A percentile compares a stretch with the other conserved stretches of the same genome.
phyloP scores from a whole-genome alignment of 805 yeast genomes.

The Ogataea zsoltii region DNA sequence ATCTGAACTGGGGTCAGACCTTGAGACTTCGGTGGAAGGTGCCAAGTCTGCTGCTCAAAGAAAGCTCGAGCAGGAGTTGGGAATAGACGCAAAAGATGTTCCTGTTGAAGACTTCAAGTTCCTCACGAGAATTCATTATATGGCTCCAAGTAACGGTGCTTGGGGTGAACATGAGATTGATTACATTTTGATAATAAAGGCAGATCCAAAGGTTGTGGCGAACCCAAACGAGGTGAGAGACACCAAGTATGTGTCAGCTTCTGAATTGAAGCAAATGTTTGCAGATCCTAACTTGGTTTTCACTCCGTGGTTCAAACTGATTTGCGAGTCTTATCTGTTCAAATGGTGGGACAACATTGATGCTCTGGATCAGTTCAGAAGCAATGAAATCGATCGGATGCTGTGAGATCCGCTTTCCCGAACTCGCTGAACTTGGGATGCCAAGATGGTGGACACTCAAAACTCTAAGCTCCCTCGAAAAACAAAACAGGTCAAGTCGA shows the following conservation, averaged over 20 bases:
- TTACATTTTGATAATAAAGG: slow-evolving; percentile 77
- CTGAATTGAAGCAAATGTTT: slow-evolving; percentile 76
- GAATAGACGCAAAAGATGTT: slow-evolving; percentile 59
- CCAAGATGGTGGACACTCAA: neutral
- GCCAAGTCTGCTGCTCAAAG: slow-evolving; percentile 88
- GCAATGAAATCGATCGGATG: slow-evolving; percentile 50
- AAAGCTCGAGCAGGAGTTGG: slow-evolving; percentile 90
- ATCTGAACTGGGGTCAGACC: slow-evolving; percentile 69
- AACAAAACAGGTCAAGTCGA: neutral
- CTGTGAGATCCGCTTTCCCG: slow-evolving; percentile 28
- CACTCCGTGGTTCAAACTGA: slow-evolving; percentile 98
- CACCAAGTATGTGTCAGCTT: slow-evolving; percentile 66
- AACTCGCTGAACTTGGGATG: neutral
- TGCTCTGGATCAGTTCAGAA: slow-evolving; percentile 51
- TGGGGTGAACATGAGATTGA: slow-evolving; percentile 99
- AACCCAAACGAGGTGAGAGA: slow-evolving; percentile 88
- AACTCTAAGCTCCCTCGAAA: neutral
- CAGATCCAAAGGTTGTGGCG: slow-evolving; percentile 48
- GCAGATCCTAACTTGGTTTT: slow-evolving; percentile 59
- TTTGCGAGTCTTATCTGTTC: slow-evolving; percentile 87
- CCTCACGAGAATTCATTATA: slow-evolving; percentile 92
- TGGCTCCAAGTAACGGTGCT: slow-evolving; percentile 71
- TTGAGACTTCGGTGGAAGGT: slow-evolving; percentile 69
- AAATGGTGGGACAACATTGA: slow-evolving; percentile 90
- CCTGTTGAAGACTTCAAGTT: slow-evolving; percentile 73